phyloP scores from a whole-genome alignment of 2,329 filamentous ascomycete species.

The Bipolaris gigantea region DNA sequence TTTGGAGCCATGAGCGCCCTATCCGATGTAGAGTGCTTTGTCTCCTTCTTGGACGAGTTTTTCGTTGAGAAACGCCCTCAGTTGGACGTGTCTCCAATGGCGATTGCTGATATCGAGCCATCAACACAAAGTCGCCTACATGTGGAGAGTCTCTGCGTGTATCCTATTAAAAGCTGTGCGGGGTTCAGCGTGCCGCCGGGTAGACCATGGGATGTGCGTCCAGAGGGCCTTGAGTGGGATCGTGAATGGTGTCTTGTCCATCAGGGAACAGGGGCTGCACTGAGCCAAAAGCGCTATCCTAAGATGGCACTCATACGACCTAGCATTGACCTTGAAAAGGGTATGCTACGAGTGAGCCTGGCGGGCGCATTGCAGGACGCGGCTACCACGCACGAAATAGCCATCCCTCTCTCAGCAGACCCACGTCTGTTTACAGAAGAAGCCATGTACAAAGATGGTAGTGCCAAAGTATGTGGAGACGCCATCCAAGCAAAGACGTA shows the following conservation, averaged over 20 bases:
- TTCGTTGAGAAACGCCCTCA: constrained; percentile 42
- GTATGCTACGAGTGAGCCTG: constrained; percentile 65
- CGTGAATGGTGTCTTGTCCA: constrained; percentile 96
- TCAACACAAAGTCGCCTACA: constrained; percentile 40
- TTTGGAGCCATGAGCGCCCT: constrained; percentile 86
- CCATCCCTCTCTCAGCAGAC: constrained; percentile 67
- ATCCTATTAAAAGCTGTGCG: constrained; percentile 92
- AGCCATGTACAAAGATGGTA: constrained; percentile 46
- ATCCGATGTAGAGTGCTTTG: constrained; percentile 71
- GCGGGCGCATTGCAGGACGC: constrained; percentile 41
- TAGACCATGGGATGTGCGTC: constrained; percentile 71
- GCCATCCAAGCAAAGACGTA: constrained; percentile 72
- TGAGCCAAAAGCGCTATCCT: constrained; percentile 88
- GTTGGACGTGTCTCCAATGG: constrained; percentile 22
- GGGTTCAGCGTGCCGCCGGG: constrained; percentile 70
- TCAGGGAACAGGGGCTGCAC: constrained; percentile 76
- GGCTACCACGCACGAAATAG: constrained; percentile 42
- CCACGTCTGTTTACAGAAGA: constrained; percentile 57
- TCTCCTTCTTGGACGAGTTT: constrained; percentile 64
- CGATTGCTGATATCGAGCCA: constrained; percentile 25
- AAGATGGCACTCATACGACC: constrained; percentile 85
- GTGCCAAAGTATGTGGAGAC: constrained; percentile 82
- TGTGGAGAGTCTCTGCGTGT: constrained; percentile 62
- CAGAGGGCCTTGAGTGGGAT: constrained; percentile 90
- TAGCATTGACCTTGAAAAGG: constrained; percentile 67